Conservation (phyloP, 495 filamentous ascomycete genomes). For the Penicillium coprophilum region DNA sequence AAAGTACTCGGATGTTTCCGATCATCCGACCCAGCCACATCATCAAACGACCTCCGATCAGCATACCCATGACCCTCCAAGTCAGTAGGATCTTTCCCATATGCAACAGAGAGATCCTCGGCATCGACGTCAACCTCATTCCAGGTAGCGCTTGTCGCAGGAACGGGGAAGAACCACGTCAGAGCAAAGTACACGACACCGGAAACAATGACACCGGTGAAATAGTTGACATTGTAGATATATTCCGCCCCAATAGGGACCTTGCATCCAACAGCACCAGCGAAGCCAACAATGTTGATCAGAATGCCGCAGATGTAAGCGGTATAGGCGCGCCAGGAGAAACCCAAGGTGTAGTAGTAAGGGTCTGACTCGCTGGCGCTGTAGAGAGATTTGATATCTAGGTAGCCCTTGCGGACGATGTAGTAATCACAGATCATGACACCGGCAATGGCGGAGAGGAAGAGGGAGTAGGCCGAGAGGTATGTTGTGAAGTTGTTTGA, state of each 20-base stretch:
- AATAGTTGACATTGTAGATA: slow-evolving; percentile 89
- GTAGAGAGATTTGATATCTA: slow-evolving; percentile 78
- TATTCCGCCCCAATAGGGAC: slow-evolving; percentile 79
- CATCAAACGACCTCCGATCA: slow-evolving; percentile 13
- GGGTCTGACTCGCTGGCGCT: slow-evolving; percentile 62
- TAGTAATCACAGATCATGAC: slow-evolving; percentile 93
- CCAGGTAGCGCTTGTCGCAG: slow-evolving; percentile 73
- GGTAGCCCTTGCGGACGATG: slow-evolving; percentile 78
- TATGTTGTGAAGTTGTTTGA: slow-evolving; percentile 95
- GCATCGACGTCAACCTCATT: slow-evolving; percentile 72
- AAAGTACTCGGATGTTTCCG: slow-evolving; percentile 21
- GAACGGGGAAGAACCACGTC: slow-evolving; percentile 67
- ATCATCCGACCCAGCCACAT: slow-evolving; percentile 15
- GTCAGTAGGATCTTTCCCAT: slow-evolving; percentile 39
- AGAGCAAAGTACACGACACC: slow-evolving; percentile 65
- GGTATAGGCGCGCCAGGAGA: slow-evolving; percentile 80
- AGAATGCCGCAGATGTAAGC: slow-evolving; percentile 85
- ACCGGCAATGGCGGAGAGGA: slow-evolving; percentile 88
- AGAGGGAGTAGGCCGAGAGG: slow-evolving; percentile 92
- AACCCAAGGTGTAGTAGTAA: slow-evolving; percentile 72
- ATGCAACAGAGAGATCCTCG: slow-evolving; percentile 38
- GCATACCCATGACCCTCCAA: slow-evolving; percentile 20
- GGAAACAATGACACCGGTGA: slow-evolving; percentile 77
- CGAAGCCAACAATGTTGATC: slow-evolving; percentile 92
- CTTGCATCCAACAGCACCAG: slow-evolving; percentile 69